These are phyloP conservation scores for Candida multigemmis DNA, from an alignment of 805 yeast genomes.

Conservation along the genomic window DNA sequence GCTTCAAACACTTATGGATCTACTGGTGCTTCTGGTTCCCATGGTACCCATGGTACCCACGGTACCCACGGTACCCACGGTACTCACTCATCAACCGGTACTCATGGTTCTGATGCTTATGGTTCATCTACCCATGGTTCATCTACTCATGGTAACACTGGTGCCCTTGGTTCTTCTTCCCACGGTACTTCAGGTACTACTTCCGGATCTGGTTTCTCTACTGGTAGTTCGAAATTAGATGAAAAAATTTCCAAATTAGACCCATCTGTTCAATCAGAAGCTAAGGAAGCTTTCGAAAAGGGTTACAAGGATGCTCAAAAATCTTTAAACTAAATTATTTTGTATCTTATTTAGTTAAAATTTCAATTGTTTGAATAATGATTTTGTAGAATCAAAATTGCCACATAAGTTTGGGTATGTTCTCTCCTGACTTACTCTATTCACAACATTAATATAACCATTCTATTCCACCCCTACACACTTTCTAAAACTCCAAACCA, in stretches of 20 bases:
- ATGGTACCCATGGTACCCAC: conserved; percentile 3
- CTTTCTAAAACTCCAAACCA: no score
- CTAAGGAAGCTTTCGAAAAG: conserved; percentile 29
- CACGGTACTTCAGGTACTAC: conserved; percentile 6
- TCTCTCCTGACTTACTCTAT: no score
- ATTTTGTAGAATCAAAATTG: no score
- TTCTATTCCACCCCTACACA: no score
- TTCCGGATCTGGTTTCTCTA: conserved; percentile 15
- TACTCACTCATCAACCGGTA: conserved; percentile 1
- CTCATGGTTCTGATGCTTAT: conserved; percentile 3
- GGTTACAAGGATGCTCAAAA: conserved; percentile 30
- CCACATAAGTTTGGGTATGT: no score
- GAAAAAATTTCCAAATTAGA: conserved; percentile 24
- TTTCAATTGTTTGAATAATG: no score
- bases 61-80: conserved; percentile 1
- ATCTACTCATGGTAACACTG: conserved; percentile 1
- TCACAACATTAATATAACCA: no score
- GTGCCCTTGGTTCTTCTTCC: conserved; percentile 3
- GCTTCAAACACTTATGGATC: conserved; percentile 4
- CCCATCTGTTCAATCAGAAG: conserved; percentile 24
- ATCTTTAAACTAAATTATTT: conserved; percentile 15
- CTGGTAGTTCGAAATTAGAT: conserved; percentile 28
- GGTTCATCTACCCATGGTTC: conserved; percentile 1
- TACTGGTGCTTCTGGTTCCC: conserved; percentile 4
- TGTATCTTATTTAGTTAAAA: no score